Conservation (phyloP, 192 early-diverging fungal species). For the Cladochytrium replicatum region DNA sequence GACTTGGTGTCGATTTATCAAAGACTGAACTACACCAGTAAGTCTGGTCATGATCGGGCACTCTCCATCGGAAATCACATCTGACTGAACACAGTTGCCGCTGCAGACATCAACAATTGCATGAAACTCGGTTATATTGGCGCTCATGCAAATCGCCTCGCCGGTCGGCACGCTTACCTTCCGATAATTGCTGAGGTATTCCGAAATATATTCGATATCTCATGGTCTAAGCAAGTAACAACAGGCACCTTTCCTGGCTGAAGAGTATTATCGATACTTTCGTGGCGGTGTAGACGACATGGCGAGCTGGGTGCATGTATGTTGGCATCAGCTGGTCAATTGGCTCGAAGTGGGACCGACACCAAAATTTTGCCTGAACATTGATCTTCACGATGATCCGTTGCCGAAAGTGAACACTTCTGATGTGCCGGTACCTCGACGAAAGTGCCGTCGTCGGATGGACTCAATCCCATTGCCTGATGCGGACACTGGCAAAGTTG, state of each 20-base stretch:
- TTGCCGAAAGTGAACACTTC: no score
- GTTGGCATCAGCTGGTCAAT: conserved; percentile 37
- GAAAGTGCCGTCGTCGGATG: no score
- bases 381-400: no score
- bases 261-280: conserved; percentile 60
- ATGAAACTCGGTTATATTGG: conserved; percentile 51
- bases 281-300: conserved; percentile 64
- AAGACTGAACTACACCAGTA: conserved; percentile 28
- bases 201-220: conserved; percentile 1
- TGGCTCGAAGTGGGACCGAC: conserved; percentile 32
- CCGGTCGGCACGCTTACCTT: conserved; percentile 48
- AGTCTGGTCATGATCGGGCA: no score
- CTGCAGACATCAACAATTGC: conserved; percentile 35
- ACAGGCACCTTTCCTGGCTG: conserved; percentile 63
- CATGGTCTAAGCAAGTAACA: conserved; percentile 26
- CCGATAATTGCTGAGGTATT: conserved; percentile 43
- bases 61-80: no score
- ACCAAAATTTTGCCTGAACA: no score
- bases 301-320: conserved; percentile 42
- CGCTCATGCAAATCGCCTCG: conserved; percentile 39
- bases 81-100: no score
- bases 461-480: no score
- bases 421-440: no score
- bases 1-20: conserved; percentile 57
- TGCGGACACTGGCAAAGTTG: no score